A percentile compares a stretch with the other conserved stretches of the same genome.
Conservation (phyloP, 208 protist species). For the Wallacemonas sp. region DNA sequence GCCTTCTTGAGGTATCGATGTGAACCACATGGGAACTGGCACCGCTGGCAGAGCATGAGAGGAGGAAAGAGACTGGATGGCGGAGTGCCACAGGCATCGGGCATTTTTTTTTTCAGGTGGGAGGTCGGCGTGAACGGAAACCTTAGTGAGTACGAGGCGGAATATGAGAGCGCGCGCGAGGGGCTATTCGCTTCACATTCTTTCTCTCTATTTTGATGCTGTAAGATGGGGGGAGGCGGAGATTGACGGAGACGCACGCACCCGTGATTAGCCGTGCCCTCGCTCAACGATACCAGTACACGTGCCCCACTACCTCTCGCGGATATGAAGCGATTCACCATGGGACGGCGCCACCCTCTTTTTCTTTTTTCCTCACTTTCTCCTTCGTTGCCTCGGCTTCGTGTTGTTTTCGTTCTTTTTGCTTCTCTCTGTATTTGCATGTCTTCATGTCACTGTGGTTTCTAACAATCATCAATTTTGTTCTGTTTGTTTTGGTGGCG, state of each 20-base stretch:
- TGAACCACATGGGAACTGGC: too few relatives aligned
- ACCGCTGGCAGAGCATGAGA: too few relatives aligned
- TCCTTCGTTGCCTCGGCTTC: not conserved
- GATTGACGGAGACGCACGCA: not conserved
- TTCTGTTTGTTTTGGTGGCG: constrained; percentile 8
- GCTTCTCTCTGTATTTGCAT: constrained; percentile 16
- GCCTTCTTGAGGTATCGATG: too few relatives aligned
- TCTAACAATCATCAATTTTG: constrained; percentile 10
- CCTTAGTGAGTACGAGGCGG: too few relatives aligned
- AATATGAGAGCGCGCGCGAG: too few relatives aligned
- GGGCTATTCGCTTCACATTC: too few relatives aligned
- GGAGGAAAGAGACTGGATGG: too few relatives aligned
- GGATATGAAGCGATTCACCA: constrained; percentile 31
- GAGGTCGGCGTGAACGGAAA: too few relatives aligned
- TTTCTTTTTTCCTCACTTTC: constrained; percentile 11
- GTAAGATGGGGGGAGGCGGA: not conserved
- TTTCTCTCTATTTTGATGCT: too few relatives aligned
- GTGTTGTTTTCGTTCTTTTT: constrained; percentile 10
- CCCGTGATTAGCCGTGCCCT: too few relatives aligned
- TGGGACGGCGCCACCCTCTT: constrained; percentile 7
- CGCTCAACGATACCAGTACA: not conserved
- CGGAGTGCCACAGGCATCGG: too few relatives aligned
- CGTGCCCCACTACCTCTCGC: constrained; percentile 13
- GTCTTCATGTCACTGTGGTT: not conserved
- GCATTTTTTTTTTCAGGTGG: too few relatives aligned